A percentile compares a stretch with the other conserved stretches of the same genome.
Evolutionary conservation across 1,284 basidiomycete species (phyloP).

Genomic region (Austroboletus niveus): DNA sequence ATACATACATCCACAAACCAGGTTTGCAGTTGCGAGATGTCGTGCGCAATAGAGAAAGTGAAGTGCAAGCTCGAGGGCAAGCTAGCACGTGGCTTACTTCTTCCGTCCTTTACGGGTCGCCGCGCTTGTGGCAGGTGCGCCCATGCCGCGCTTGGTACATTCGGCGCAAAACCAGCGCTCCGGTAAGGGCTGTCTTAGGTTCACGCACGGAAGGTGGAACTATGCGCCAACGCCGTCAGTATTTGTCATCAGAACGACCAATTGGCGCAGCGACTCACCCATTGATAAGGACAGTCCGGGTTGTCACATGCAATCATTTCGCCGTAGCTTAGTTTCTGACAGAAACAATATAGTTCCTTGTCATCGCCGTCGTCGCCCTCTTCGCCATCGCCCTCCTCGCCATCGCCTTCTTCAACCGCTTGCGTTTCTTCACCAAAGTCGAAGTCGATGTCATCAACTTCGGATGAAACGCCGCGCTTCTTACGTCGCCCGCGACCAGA

Average conservation of each 20-base stretch:
- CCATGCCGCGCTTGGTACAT: constrained; percentile 41
- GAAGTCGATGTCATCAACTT: constrained; percentile 34
- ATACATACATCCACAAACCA: constrained; percentile 1
- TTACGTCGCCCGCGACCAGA: constrained; percentile 38
- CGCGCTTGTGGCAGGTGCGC: constrained; percentile 21
- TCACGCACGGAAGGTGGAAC: constrained; percentile 65
- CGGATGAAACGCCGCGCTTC: constrained; percentile 37
- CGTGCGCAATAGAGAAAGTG: neutral
- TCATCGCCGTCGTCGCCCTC: constrained; percentile 51
- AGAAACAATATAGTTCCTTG: constrained; percentile 62
- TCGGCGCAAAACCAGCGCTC: constrained; percentile 61
- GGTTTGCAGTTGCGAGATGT: neutral
- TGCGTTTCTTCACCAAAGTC: constrained; percentile 33
- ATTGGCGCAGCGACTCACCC: constrained; percentile 47
- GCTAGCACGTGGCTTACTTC: constrained; percentile 27
- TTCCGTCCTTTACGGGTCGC: constrained; percentile 42
- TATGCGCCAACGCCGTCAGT: constrained; percentile 26
- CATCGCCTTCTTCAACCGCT: constrained; percentile 41
- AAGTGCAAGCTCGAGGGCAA: neutral
- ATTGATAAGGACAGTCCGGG: constrained; percentile 65
- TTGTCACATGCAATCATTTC: constrained; percentile 77
- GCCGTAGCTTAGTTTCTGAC: constrained; percentile 62
- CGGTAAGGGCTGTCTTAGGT: constrained; percentile 56
- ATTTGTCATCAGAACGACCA: neutral
- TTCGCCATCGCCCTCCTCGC: constrained; percentile 48